phyloP scores from a whole-genome alignment of 805 yeast species.

The Wickerhamiella dianesei region DNA sequence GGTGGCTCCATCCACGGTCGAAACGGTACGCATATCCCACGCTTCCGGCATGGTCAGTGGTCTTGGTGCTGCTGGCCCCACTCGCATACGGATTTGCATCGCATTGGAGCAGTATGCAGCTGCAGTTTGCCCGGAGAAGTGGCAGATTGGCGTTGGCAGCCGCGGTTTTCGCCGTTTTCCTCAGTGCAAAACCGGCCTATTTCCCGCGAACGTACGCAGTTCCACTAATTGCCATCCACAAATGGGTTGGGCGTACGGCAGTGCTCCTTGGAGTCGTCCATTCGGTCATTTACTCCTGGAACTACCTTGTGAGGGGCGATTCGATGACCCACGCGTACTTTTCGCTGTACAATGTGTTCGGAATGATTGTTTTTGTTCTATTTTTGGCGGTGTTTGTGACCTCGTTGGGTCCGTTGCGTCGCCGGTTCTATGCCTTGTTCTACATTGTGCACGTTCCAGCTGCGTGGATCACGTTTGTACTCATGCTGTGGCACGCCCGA shows the following conservation, averaged over 20 bases:
- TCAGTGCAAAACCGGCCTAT: slow-evolving; percentile 74
- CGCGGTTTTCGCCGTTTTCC: slow-evolving; percentile 58
- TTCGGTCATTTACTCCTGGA: slow-evolving; percentile 37
- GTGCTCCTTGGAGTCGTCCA: slow-evolving; percentile 55
- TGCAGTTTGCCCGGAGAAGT: slow-evolving; percentile 51
- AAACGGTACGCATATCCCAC: slow-evolving; percentile 4
- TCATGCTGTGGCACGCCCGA: slow-evolving; percentile 64
- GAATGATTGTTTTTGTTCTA: slow-evolving; percentile 41
- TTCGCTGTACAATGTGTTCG: slow-evolving; percentile 40
- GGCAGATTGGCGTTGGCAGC: slow-evolving; percentile 69
- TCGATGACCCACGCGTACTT: slow-evolving; percentile 5
- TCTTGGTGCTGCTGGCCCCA: slow-evolving; percentile 6
- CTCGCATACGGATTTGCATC: slow-evolving; percentile 8
- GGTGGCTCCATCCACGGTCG: not conserved
- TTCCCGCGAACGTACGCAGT: slow-evolving; percentile 63
- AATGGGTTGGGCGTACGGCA: slow-evolving; percentile 79
- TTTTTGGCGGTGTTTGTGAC: slow-evolving; percentile 49
- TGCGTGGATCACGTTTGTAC: slow-evolving; percentile 54
- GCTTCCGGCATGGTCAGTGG: slow-evolving; percentile 6
- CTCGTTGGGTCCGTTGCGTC: slow-evolving; percentile 54
- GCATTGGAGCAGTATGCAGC: slow-evolving; percentile 7
- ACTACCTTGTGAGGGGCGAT: slow-evolving; percentile 5
- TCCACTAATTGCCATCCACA: slow-evolving; percentile 63
- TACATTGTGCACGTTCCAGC: slow-evolving; percentile 58
- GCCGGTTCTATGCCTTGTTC: slow-evolving; percentile 48